Evolutionary conservation across 441 rosid species (phyloP).

Genomic region (Pelargonium citronellum): DNA sequence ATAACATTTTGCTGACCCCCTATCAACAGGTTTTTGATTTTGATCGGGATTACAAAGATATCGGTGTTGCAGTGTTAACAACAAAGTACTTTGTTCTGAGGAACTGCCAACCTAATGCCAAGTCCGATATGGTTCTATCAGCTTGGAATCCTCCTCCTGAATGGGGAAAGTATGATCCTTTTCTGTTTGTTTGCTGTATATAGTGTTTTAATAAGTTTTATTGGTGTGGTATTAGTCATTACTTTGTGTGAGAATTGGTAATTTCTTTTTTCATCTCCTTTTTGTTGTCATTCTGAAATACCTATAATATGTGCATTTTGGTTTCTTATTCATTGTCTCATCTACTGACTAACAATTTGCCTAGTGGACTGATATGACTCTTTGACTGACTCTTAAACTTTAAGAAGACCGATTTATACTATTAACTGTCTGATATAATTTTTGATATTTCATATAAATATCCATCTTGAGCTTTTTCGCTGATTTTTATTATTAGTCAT

Average conservation of each 20-base stretch:
- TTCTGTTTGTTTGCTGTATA: constrained; percentile 15
- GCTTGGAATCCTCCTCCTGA: constrained; percentile 99
- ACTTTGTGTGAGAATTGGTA: not conserved
- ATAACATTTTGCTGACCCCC: constrained; percentile 11
- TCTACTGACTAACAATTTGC: not conserved
- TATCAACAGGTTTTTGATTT: constrained; percentile 77
- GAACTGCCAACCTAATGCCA: constrained; percentile 72
- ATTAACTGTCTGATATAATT: not conserved
- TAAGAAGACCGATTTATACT: not conserved
- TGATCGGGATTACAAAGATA: constrained; percentile 92
- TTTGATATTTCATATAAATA: not conserved
- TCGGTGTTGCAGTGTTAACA: constrained; percentile 84
- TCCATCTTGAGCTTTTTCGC: not conserved
- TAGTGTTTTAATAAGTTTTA: constrained; percentile 6
- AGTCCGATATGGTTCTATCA: constrained; percentile 83
- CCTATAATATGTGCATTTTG: not conserved
- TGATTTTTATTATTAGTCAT: no score
- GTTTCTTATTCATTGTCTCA: not conserved
- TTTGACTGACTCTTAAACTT: not conserved
- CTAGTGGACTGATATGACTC: not conserved
- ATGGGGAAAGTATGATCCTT: constrained; percentile 80
- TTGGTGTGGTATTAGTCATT: not conserved
- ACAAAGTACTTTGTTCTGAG: constrained; percentile 77
- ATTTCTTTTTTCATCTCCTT: not conserved
- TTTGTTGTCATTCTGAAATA: not conserved